A percentile compares a stretch with the other conserved stretches of the same genome.
These are phyloP conservation scores for Paxillus involutus DNA, from an alignment of 768 basidiomycete species.

Conservation along the genomic window DNA sequence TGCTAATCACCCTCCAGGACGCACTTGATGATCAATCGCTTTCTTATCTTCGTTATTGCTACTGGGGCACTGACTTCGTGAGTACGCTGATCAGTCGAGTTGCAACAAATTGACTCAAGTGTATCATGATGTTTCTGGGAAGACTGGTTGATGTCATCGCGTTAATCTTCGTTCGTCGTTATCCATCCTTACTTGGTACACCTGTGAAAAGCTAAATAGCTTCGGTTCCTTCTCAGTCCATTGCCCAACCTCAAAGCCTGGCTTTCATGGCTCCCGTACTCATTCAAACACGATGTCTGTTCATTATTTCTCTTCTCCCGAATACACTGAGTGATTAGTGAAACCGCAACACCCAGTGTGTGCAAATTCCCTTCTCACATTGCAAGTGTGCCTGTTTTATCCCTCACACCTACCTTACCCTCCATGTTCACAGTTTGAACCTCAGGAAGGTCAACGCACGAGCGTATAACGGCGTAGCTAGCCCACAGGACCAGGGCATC, in stretches of 20 bases:
- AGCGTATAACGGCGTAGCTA: not conserved
- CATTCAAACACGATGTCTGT: slow-evolving; percentile 7
- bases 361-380: slow-evolving; percentile 7
- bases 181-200: not conserved
- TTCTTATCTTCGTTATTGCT: slow-evolving; percentile 1
- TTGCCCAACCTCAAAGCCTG: not conserved
- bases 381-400: not conserved
- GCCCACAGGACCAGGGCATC: not conserved
- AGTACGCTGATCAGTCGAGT: not conserved
- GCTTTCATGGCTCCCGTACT: slow-evolving; percentile 2
- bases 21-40: not conserved
- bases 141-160: slow-evolving; percentile 5
- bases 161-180: not conserved
- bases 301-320: not conserved
- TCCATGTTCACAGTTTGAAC: not conserved
- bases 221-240: not conserved
- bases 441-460: not conserved
- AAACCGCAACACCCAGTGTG: not conserved
- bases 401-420: too few relatives aligned
- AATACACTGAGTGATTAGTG: not conserved
- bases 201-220: not conserved
- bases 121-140: too few relatives aligned
- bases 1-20: not conserved
- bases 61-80: slow-evolving; percentile 6
- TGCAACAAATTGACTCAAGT: not conserved